Conservation (phyloP, 805 yeast species). For the Diddensiella santjacobensis region DNA sequence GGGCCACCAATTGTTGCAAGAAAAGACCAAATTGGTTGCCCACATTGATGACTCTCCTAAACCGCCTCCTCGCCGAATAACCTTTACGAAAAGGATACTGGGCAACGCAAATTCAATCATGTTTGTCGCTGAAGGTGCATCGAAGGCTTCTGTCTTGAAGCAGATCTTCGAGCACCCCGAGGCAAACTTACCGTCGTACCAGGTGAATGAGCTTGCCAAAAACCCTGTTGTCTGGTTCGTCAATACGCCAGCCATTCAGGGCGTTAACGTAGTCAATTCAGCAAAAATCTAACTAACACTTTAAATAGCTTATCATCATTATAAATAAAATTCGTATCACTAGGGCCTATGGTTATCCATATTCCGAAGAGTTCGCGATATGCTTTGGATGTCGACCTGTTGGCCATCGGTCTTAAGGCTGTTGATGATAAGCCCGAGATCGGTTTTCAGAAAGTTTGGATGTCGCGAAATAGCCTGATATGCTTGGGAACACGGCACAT, state of each 20-base stretch:
- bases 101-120: slow-evolving; percentile 52
- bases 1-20: slow-evolving; percentile 64
- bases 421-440: slow-evolving; percentile 60
- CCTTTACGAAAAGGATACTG: slow-evolving; percentile 78
- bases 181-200: slow-evolving; percentile 55
- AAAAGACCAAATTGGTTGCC: slow-evolving; percentile 51
- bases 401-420: slow-evolving; percentile 66
- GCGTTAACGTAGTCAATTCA: slow-evolving; percentile 39
- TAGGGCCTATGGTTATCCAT: background rate
- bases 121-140: slow-evolving; percentile 87
- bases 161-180: slow-evolving; percentile 56
- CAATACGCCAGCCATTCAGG: slow-evolving; percentile 68
- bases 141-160: slow-evolving; percentile 68
- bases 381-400: slow-evolving; percentile 74
- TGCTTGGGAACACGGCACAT: slow-evolving; percentile 75
- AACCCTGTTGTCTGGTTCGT: slow-evolving; percentile 77
- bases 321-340: background rate
- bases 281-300: slow-evolving; percentile 23
- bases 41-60: slow-evolving; percentile 81
- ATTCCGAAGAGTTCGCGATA: slow-evolving; percentile 54
- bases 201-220: slow-evolving; percentile 56
- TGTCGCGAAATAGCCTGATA: slow-evolving; percentile 70
- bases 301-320: slow-evolving; percentile 11
- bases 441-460: slow-evolving; percentile 58
- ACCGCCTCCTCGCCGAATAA: slow-evolving; percentile 90